Evolutionary conservation across 371 early-diverging fungal species (phyloP), one percentile per base, ranked within the genome.

Genomic region (Syncephalastrum sp.): DNA sequence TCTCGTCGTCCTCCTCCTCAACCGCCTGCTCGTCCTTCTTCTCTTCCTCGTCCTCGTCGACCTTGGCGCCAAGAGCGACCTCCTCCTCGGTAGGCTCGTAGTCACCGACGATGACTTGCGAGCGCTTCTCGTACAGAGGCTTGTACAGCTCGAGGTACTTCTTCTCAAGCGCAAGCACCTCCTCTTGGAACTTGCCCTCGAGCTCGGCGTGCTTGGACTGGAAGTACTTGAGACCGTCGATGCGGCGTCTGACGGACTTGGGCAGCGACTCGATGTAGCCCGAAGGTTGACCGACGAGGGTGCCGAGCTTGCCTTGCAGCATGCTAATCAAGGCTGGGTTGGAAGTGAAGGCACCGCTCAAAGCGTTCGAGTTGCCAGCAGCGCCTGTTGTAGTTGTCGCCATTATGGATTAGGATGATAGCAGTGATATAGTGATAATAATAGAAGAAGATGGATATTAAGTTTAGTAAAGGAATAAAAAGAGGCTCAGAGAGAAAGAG

Each of bases 111-210:
- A 96, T 71, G 25, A 95, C 82, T 47, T 82, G 77, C 51, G 83
- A 72, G 66, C 97, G 93, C 85, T 91, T 87, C 63, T 90, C 86
- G 72, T 93, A 96, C 24, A 94, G 74, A 38, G 97, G 97, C 57
- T 85, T 82, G 72, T 94, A 92, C 63, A 88, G 70, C 42, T 68
- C 77, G n/a, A 85, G 82, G 74, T 92, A 98, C 75, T 96, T 95
- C 84, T 95, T 95, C 77, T 98, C 98, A 29, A 98, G 79, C 50
- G 84, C 94, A 38, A 91, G 69, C 48, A 97, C 87, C 77, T 96
- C 96, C 64, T 91, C 83, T 57, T 90, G 89, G 86, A 96, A 93
- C 72, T 91, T 77, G 50, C 82, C 79, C 71, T 94, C 93, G 49
- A 98, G 74, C 25, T 81, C 88, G 45, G 82, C 65, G 62, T 91